Conservation (phyloP, 371 early-diverging fungal species). For the Haplosporangium sp. region DNA sequence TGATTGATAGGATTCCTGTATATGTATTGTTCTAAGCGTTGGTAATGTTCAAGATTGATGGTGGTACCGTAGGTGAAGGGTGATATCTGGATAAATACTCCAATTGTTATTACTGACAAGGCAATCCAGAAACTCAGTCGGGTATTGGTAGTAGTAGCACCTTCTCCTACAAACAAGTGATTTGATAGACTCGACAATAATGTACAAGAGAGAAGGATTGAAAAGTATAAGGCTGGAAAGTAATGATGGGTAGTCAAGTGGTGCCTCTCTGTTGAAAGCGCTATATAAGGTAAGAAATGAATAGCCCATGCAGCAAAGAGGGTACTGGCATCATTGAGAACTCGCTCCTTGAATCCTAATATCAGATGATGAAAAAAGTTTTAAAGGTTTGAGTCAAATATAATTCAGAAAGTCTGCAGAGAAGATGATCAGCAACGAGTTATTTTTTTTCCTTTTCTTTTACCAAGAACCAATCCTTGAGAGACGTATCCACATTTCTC, state of each 20-base stretch:
- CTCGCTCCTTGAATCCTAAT: neutral
- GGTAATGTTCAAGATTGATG: conserved; percentile 4
- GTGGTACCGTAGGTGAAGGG: conserved; percentile 24
- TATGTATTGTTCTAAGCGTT: conserved; percentile 4
- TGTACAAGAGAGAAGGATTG: conserved; percentile 18
- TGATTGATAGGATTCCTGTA: neutral
- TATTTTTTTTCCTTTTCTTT: no score
- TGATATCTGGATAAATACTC: conserved; percentile 12
- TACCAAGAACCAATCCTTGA: neutral
- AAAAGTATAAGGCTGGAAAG: conserved; percentile 37
- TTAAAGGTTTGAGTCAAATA: neutral
- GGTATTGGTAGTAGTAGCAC: neutral
- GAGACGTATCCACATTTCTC: conserved; percentile 14
- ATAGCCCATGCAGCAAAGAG: conserved; percentile 27
- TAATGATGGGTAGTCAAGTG: conserved; percentile 14
- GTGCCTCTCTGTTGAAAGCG: neutral
- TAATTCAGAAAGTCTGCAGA: no score
- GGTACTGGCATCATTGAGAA: neutral
- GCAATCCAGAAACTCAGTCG: neutral
- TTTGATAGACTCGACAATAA: conserved; percentile 12
- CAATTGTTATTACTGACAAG: neutral
- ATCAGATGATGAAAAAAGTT: neutral
- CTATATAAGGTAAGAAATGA: conserved; percentile 15
- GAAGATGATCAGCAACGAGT: no score
- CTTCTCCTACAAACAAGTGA: neutral